Conservation (phyloP, 305 asterid genomes). For the Plantago lanceolata region DNA sequence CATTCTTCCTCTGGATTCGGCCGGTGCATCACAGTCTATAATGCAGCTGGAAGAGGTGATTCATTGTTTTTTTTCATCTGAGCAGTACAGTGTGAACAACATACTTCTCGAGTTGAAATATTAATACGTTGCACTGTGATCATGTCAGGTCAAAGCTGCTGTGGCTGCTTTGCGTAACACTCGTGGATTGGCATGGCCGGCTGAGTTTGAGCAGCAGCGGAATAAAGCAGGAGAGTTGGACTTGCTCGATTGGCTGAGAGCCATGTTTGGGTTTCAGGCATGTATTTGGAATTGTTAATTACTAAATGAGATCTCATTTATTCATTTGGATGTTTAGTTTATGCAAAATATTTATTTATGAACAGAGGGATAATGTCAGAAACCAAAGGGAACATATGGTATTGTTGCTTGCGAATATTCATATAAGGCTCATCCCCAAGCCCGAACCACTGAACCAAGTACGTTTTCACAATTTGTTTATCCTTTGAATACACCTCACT, state of each 20-base stretch:
- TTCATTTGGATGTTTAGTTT: slow-evolving; percentile 23
- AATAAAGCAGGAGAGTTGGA: slow-evolving; percentile 67
- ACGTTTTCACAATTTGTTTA: slow-evolving; percentile 18
- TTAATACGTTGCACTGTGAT: slow-evolving; percentile 14
- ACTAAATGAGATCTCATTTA: slow-evolving; percentile 22
- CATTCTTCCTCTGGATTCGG: slow-evolving; percentile 79
- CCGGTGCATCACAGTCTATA: slow-evolving; percentile 71
- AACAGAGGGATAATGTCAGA: slow-evolving; percentile 75
- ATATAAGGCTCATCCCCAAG: slow-evolving; percentile 65
- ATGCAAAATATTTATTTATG: slow-evolving; percentile 9
- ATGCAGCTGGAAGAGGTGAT: slow-evolving; percentile 83
- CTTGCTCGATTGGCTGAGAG: slow-evolving; percentile 81
- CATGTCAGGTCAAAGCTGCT: slow-evolving; percentile 64
- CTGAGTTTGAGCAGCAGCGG: slow-evolving; percentile 63
- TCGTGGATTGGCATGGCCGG: slow-evolving; percentile 56
- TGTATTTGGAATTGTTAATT: slow-evolving; percentile 31
- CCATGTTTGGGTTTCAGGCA: slow-evolving; percentile 86
- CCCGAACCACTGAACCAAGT: slow-evolving; percentile 66
- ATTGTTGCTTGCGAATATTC: slow-evolving; percentile 64
- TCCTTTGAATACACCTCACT: background rate
- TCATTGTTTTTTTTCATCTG: slow-evolving; percentile 18
- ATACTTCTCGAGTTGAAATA: slow-evolving; percentile 14
- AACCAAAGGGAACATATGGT: slow-evolving; percentile 77
- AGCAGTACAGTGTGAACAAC: slow-evolving; percentile 9
- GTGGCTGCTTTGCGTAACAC: slow-evolving; percentile 60